Evolutionary conservation across 176 grass and related monocot species (phyloP).

Genomic region (Hyparrhenia diplandra): DNA sequence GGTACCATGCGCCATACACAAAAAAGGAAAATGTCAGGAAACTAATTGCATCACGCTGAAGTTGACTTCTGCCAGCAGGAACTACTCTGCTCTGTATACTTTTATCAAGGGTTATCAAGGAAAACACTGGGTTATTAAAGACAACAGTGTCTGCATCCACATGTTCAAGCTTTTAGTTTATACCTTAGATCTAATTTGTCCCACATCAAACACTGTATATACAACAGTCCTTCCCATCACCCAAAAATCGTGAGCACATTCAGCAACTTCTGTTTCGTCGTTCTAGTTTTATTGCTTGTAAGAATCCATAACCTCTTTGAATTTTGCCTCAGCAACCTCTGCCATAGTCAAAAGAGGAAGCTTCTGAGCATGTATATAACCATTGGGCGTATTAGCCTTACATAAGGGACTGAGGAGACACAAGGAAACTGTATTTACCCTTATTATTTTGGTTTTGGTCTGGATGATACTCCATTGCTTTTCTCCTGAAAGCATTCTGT

Average conservation of each 20-base stretch:
- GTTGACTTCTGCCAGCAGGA: too few relatives aligned
- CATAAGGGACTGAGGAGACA: background rate
- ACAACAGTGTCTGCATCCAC: background rate
- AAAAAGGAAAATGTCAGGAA: too few relatives aligned
- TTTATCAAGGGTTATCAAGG: too few relatives aligned
- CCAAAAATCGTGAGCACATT: background rate
- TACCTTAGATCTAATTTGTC: background rate
- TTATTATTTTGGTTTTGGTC: slow-evolving; percentile 82
- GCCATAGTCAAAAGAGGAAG: slow-evolving; percentile 11
- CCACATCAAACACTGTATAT: background rate
- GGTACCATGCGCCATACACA: too few relatives aligned
- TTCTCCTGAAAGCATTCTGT: slow-evolving; percentile 76
- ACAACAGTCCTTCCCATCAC: background rate
- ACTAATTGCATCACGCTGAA: too few relatives aligned
- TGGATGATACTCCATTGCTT: slow-evolving; percentile 91
- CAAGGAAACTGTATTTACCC: slow-evolving; percentile 30
- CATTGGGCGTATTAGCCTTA: background rate
- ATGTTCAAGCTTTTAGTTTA: background rate
- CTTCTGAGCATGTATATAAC: background rate
- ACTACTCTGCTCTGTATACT: too few relatives aligned
- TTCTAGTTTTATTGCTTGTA: slow-evolving; percentile 82
- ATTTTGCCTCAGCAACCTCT: slow-evolving; percentile 77
- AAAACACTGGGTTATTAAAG: background rate
- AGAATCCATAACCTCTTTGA: slow-evolving; percentile 79
- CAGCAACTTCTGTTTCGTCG: slow-evolving; percentile 47